Evolutionary conservation across 2,329 filamentous ascomycete species (phyloP).

Genomic region (Zymoseptoria tritici): DNA sequence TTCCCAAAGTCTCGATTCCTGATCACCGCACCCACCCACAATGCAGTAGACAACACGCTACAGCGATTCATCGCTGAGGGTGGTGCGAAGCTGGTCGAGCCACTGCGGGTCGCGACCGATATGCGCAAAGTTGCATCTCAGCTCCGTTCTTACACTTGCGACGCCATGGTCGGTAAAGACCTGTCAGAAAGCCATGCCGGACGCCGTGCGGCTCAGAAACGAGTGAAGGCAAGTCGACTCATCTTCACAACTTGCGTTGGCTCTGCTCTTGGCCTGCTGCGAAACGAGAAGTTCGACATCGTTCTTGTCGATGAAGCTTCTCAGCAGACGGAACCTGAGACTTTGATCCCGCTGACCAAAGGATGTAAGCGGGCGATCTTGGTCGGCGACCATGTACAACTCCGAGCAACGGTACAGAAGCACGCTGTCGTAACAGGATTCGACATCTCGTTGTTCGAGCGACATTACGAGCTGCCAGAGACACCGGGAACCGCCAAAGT

Average conservation of each 20-base stretch:
- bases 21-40: constrained; percentile 4
- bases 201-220: background rate
- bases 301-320: constrained; percentile 4
- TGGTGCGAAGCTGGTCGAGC: background rate
- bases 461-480: background rate
- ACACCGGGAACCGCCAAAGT: background rate
- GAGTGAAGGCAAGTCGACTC: constrained; percentile 1
- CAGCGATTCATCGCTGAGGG: background rate
- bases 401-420: constrained; percentile 2
- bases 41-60: constrained; percentile 3
- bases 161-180: constrained; percentile 1
- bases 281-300: constrained; percentile 1
- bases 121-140: constrained; percentile 1
- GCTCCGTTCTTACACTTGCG: constrained; percentile 1
- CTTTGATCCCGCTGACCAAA: constrained; percentile 1
- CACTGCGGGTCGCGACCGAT: constrained; percentile 3
- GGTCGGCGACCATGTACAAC: constrained; percentile 5
- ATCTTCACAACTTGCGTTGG: constrained; percentile 5
- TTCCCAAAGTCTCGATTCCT: constrained; percentile 1
- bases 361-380: constrained; percentile 1
- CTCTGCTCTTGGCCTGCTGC: constrained; percentile 1
- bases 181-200: background rate
- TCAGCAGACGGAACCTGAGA: constrained; percentile 4
- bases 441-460: constrained; percentile 3
- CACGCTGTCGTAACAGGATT: constrained; percentile 2